Percentiles rank a stretch among this genome's conserved stretches.
Conservation (phyloP, 371 early-diverging fungal species). For the Capillidium rhysosporum region DNA sequence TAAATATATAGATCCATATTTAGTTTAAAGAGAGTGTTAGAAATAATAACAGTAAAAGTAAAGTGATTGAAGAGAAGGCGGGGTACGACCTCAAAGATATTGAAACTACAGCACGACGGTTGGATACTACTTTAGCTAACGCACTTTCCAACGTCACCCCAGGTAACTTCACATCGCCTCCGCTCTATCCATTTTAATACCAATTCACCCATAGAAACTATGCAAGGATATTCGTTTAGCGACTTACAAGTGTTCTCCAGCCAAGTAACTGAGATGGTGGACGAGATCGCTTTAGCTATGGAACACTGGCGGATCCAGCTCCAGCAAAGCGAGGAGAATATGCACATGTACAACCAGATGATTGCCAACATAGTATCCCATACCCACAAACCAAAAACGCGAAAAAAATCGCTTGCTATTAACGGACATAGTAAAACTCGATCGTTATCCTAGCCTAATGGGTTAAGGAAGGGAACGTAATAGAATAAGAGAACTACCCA, state of each 20-base stretch:
- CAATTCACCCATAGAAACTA: neutral
- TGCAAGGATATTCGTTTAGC: neutral
- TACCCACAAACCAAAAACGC: neutral
- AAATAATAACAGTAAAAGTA: neutral
- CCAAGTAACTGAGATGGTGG: neutral
- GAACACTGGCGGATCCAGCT: constrained; percentile 2
- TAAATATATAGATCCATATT: neutral
- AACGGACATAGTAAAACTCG: no score
- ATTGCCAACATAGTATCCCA: constrained; percentile 5
- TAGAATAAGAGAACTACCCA: no score
- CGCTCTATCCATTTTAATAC: neutral
- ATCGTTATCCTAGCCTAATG: no score
- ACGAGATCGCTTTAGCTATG: neutral
- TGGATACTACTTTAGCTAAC: constrained; percentile 3
- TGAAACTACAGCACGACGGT: neutral
- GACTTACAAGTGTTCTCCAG: neutral
- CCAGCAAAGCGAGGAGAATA: neutral
- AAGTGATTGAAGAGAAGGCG: no score
- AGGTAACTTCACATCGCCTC: neutral
- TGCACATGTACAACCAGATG: neutral
- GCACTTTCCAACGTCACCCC: neutral
- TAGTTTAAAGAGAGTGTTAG: no score
- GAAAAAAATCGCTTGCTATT: no score
- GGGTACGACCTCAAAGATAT: constrained; percentile 1
- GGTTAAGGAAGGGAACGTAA: no score